phyloP scores from a whole-genome alignment of 2,329 filamentous ascomycete genomes.

The Fusarium neocosmosporiellum region DNA sequence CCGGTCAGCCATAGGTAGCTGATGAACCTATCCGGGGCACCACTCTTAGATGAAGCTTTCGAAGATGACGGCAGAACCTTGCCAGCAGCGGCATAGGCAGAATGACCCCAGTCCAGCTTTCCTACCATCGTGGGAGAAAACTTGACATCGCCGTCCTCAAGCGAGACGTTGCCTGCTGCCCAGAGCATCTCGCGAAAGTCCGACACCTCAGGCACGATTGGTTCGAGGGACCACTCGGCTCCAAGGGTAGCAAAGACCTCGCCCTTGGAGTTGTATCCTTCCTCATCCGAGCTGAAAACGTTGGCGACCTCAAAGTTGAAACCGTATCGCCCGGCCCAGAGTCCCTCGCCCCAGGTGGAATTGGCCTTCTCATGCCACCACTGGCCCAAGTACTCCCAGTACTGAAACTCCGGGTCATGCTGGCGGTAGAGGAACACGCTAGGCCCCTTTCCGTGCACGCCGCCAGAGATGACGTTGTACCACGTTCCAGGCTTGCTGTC shows the following conservation, averaged over 20 bases:
- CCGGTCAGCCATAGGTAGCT: slow-evolving; percentile 56
- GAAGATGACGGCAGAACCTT: slow-evolving; percentile 53
- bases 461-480: slow-evolving; percentile 38
- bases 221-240: slow-evolving; percentile 55
- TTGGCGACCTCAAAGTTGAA: slow-evolving; percentile 61
- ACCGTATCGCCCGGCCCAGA: slow-evolving; percentile 52
- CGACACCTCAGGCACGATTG: slow-evolving; percentile 52
- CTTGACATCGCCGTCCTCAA: slow-evolving; percentile 43
- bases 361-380: slow-evolving; percentile 53
- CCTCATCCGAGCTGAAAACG: slow-evolving; percentile 52
- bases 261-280: slow-evolving; percentile 53
- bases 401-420: slow-evolving; percentile 37
- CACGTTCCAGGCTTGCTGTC: slow-evolving; percentile 33
- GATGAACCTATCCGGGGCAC: slow-evolving; percentile 55
- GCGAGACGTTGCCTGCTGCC: slow-evolving; percentile 50
- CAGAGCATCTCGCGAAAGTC: slow-evolving; percentile 55
- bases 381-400: slow-evolving; percentile 41
- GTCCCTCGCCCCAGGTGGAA: slow-evolving; percentile 49
- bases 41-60: slow-evolving; percentile 50
- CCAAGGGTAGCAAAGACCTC: slow-evolving; percentile 55
- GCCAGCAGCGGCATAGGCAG: slow-evolving; percentile 56
- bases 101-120: slow-evolving; percentile 53
- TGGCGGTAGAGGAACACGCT: slow-evolving; percentile 40
- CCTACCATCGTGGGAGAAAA: slow-evolving; percentile 56
- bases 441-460: slow-evolving; percentile 35